Conservation (phyloP, 2,329 filamentous ascomycete species). For the Penicillium sp. region DNA sequence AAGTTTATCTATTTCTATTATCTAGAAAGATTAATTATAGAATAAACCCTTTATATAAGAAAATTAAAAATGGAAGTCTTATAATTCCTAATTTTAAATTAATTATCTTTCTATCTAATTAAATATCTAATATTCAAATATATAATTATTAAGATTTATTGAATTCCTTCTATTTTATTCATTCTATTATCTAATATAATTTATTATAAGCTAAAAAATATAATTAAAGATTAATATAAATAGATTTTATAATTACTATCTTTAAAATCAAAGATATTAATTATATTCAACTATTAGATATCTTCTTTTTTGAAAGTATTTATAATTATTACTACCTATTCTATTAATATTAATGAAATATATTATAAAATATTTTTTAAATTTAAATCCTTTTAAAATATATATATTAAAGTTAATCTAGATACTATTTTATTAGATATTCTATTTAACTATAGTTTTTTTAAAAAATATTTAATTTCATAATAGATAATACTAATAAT, state of each 20-base stretch:
- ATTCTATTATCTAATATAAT: background rate
- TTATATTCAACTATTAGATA: slow-evolving; percentile 7
- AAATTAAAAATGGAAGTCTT: background rate
- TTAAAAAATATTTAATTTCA: too few relatives aligned
- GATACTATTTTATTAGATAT: background rate
- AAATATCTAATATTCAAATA: too few relatives aligned
- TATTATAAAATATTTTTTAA: too few relatives aligned
- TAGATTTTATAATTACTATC: background rate
- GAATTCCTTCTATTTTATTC: background rate
- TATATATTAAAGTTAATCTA: too few relatives aligned
- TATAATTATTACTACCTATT: slow-evolving; percentile 8
- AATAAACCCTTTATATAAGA: background rate
- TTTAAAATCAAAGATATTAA: slow-evolving; percentile 1
- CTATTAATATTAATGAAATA: background rate
- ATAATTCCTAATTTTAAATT: background rate
- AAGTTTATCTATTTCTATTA: background rate
- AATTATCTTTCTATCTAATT: background rate
- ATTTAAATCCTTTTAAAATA: too few relatives aligned
- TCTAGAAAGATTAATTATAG: too few relatives aligned
- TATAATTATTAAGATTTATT: too few relatives aligned
- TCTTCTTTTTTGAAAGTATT: slow-evolving; percentile 3
- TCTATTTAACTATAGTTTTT: background rate
- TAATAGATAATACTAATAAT: too few relatives aligned
- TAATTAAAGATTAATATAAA: background rate
- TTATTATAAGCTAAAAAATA: background rate